phyloP scores from a whole-genome alignment of 1,284 basidiomycete genomes.

The Papiliotrema fonsecae region DNA sequence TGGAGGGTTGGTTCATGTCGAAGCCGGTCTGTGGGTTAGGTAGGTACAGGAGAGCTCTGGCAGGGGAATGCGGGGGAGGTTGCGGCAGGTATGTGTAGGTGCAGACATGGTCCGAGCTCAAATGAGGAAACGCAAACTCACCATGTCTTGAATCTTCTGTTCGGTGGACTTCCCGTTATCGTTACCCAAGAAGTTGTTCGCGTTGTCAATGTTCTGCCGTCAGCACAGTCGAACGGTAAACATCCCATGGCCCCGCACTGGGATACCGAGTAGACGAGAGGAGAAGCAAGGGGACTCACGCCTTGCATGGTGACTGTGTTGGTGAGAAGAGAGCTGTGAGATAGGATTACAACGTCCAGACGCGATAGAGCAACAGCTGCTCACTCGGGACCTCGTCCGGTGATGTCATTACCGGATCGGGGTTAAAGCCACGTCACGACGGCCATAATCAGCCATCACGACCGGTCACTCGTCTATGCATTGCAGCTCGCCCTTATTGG shows the following conservation, averaged over 20 bases:
- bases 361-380: no score
- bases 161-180: conserved; percentile 24
- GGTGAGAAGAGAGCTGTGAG: no score
- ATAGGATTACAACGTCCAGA: no score
- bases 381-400: no score
- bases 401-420: no score
- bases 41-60: no score
- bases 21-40: conserved; percentile 7
- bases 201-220: conserved; percentile 22
- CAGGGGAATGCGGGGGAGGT: no score
- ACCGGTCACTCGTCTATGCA: no score
- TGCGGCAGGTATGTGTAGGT: not conserved
- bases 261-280: no score
- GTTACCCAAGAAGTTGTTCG: conserved; percentile 24
- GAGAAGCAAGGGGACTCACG: conserved; percentile 6
- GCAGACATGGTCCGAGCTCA: not conserved
- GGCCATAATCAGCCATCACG: no score
- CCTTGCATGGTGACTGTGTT: conserved; percentile 13
- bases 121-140: not conserved
- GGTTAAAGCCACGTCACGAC: no score
- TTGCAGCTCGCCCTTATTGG: no score
- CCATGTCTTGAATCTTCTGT: conserved; percentile 12
- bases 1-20: conserved; percentile 2
- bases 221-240: not conserved
- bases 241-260: not conserved